phyloP scores from a whole-genome alignment of 2,329 filamentous ascomycete genomes.

The Leptodontidium sp. region DNA sequence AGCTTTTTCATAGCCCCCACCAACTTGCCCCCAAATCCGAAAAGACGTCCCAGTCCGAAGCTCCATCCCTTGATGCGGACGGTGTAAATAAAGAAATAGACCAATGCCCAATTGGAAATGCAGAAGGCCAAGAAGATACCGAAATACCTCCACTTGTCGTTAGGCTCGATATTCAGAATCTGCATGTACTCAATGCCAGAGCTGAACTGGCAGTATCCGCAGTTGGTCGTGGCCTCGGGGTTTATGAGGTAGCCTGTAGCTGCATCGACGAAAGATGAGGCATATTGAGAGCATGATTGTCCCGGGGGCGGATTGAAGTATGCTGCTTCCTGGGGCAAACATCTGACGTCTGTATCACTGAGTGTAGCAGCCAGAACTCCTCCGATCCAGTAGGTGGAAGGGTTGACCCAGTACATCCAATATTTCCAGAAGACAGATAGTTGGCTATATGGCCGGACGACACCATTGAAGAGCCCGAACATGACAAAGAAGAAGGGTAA shows the following conservation, averaged over 20 bases:
- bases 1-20: slow-evolving; percentile 47
- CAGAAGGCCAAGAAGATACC: slow-evolving; percentile 78
- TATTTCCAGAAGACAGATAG: slow-evolving; percentile 46
- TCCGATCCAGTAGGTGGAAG: slow-evolving; percentile 73
- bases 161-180: slow-evolving; percentile 57
- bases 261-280: slow-evolving; percentile 61
- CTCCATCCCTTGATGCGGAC: slow-evolving; percentile 74
- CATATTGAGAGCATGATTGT: slow-evolving; percentile 71
- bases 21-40: slow-evolving; percentile 55
- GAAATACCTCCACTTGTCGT: slow-evolving; percentile 76
- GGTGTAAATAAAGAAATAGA: slow-evolving; percentile 81
- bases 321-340: slow-evolving; percentile 62
- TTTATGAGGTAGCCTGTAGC: slow-evolving; percentile 71
- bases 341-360: slow-evolving; percentile 57
- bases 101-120: slow-evolving; percentile 73
- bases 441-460: slow-evolving; percentile 74
- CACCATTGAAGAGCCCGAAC: slow-evolving; percentile 78
- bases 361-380: slow-evolving; percentile 73
- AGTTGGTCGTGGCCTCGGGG: slow-evolving; percentile 62
- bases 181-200: slow-evolving; percentile 70
- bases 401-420: slow-evolving; percentile 69
- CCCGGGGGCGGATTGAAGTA: slow-evolving; percentile 70
- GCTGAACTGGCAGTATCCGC: slow-evolving; percentile 74
- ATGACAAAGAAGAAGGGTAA: slow-evolving; percentile 53
- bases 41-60: slow-evolving; percentile 71